A percentile compares a stretch with the other conserved stretches of the same genome.
Evolutionary conservation across 2,329 filamentous ascomycete genomes (phyloP).

Genomic region (Atkinsonella hypoxylon): DNA sequence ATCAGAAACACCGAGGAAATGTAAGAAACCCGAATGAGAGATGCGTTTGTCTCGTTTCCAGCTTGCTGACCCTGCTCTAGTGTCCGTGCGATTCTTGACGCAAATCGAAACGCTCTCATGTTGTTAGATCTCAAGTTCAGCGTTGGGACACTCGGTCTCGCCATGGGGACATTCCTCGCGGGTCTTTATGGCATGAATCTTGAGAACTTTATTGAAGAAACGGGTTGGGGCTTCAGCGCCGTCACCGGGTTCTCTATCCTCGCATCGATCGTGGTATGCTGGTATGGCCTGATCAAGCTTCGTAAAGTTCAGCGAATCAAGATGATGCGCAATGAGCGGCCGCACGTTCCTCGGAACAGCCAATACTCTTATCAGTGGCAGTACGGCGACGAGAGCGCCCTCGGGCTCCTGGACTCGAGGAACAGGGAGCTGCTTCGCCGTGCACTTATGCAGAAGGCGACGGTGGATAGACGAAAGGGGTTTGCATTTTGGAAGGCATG

Average conservation of each 20-base stretch:
- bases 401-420: conserved; percentile 38
- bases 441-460: conserved; percentile 36
- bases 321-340: conserved; percentile 50
- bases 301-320: conserved; percentile 77
- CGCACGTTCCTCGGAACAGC: conserved; percentile 24
- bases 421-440: conserved; percentile 43
- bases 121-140: conserved; percentile 92
- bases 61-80: conserved; percentile 31
- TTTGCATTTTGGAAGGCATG: conserved; percentile 7
- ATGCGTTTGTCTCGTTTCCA: background rate
- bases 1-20: conserved; percentile 98
- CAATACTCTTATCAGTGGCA: conserved; percentile 21
- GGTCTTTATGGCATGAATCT: conserved; percentile 99
- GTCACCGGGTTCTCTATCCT: conserved; percentile 60
- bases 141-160: conserved; percentile 87
- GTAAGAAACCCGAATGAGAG: conserved; percentile 39
- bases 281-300: conserved; percentile 73
- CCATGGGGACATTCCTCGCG: conserved; percentile 86
- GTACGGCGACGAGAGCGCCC: conserved; percentile 32
- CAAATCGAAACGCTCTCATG: conserved; percentile 97
- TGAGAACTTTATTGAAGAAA: conserved; percentile 97
- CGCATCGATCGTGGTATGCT: conserved; percentile 66
- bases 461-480: conserved; percentile 22
- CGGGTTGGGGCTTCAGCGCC: conserved; percentile 68
- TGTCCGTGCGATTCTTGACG: conserved; percentile 91